Base-by-base conservation (phyloP, 2,329 filamentous ascomycete genomes). In the Ophiobolus disseminans region DNA sequence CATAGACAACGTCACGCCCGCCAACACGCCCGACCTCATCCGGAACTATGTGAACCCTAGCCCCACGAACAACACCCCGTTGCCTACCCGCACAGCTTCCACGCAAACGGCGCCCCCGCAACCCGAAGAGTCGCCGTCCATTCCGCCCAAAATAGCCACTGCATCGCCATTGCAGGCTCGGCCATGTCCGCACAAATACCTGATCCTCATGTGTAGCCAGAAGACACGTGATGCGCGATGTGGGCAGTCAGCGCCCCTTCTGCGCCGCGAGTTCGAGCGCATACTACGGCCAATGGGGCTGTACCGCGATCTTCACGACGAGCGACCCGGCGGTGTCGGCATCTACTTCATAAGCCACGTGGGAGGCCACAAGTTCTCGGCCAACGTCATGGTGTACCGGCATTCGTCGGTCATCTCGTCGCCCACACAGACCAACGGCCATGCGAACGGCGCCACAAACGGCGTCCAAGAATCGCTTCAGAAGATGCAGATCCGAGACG, bases 331-430 rank as follows among this genome's bases (percentile, higher is more conserved):
- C 9, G 94, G 94, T 10, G 93, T 97, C 5, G 93, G 91, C 0
- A 90, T 99, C 57, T 96, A 96, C 76, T 97, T 97, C 70, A 95
- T 97, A 68, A 93, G 86, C 60, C 94, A 99, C 68, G 91, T 97
- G 2, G 94, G 94, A 21, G 94, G 94, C 0, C 94, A 99, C 78
- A 97, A 97, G 77, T 97, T 96, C 76, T 86, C 87, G 37, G 94
- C 94, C 21, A 99, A 99, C 65, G 85, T 97, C 62, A 89, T 99
- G 78, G 80, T 99, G 1, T 97, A 99, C 73, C 83, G 94, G 8
- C 81, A 82, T 14, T 78, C 64, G 0, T 65, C 66, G 1, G 65
- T 58, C 25, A 19, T 9, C 25, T 30, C 8, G 58, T 14, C 13
- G n/a, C 30, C 30, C 10, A 10, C 2, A 7, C 10, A 13, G 7